These are phyloP conservation scores for Collybia sp. DNA, from an alignment of 768 basidiomycete species.

Conservation along the genomic window DNA sequence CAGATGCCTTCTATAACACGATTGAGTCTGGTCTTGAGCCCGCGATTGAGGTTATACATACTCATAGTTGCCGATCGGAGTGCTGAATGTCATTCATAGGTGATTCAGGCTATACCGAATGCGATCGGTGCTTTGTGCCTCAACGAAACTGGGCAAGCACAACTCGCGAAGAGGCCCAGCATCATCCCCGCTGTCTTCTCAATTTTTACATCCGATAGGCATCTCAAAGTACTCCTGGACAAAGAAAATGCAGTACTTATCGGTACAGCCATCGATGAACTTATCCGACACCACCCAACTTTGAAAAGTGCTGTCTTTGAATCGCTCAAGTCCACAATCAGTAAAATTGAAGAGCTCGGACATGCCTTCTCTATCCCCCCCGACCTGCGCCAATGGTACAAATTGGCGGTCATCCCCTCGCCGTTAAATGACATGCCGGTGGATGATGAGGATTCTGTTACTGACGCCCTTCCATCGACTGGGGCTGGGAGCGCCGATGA, in stretches of 20 bases:
- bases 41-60: constrained; percentile 67
- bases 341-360: constrained; percentile 73
- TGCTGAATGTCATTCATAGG: constrained; percentile 36
- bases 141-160: constrained; percentile 83
- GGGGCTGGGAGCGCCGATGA: constrained; percentile 12
- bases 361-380: constrained; percentile 49
- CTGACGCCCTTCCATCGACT: constrained; percentile 9
- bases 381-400: constrained; percentile 66
- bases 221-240: constrained; percentile 81
- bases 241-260: constrained; percentile 90
- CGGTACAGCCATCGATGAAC: constrained; percentile 89
- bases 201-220: constrained; percentile 81
- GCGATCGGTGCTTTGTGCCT: constrained; percentile 96
- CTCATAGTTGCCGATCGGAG: neutral
- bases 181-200: constrained; percentile 84
- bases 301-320: constrained; percentile 80
- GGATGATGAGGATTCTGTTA: constrained; percentile 33
- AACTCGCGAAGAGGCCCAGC: constrained; percentile 69
- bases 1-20: constrained; percentile 83
- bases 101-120: constrained; percentile 89
- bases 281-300: constrained; percentile 91
- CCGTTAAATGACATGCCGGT: constrained; percentile 36
- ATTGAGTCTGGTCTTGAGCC: constrained; percentile 84
- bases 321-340: constrained; percentile 64
- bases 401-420: constrained; percentile 31